Percentiles rank a stretch among this genome's conserved stretches.
These are phyloP conservation scores for Metschnikowia amazonensis DNA, from an alignment of 805 yeast species.

Conservation along the genomic window DNA sequence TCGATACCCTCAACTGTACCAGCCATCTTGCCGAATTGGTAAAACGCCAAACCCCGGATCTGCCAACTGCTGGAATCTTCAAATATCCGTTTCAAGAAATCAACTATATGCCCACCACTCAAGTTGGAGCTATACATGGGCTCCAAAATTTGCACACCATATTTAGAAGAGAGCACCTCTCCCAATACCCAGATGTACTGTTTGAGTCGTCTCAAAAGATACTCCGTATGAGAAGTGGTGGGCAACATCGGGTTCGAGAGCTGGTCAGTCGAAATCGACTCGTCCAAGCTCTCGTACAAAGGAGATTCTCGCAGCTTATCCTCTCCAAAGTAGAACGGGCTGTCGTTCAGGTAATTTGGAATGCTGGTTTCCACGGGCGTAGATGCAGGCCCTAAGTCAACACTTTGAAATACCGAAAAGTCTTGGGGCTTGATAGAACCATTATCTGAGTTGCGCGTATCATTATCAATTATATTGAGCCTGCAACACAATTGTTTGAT, in stretches of 20 bases:
- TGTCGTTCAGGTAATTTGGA: conserved; percentile 3
- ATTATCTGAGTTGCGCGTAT: not conserved
- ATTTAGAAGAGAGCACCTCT: conserved; percentile 66
- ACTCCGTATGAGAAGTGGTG: conserved; percentile 13
- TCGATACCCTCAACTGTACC: conserved; percentile 77
- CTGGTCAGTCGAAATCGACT: not conserved
- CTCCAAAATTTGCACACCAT: conserved; percentile 54
- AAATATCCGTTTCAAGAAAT: conserved; percentile 43
- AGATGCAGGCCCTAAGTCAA: not conserved
- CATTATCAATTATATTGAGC: conserved; percentile 12
- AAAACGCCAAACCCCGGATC: conserved; percentile 73
- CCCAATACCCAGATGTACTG: conserved; percentile 88
- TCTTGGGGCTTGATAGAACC: not conserved
- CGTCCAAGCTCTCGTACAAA: not conserved
- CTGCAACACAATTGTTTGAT: conserved; percentile 10
- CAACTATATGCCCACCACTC: conserved; percentile 33
- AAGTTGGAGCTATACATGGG: conserved; percentile 25
- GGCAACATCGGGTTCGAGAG: conserved; percentile 12
- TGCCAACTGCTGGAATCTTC: conserved; percentile 44
- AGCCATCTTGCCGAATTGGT: conserved; percentile 69
- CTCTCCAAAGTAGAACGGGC: conserved; percentile 1
- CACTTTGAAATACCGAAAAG: not conserved
- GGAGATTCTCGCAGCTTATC: conserved; percentile 3
- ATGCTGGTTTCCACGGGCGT: not conserved
- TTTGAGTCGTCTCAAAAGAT: conserved; percentile 44